A percentile compares a stretch with the other conserved stretches of the same genome.
These are phyloP conservation scores for Elaeis oleifera DNA, from an alignment of 202 grass and related monocot genomes.

Conservation along the genomic window DNA sequence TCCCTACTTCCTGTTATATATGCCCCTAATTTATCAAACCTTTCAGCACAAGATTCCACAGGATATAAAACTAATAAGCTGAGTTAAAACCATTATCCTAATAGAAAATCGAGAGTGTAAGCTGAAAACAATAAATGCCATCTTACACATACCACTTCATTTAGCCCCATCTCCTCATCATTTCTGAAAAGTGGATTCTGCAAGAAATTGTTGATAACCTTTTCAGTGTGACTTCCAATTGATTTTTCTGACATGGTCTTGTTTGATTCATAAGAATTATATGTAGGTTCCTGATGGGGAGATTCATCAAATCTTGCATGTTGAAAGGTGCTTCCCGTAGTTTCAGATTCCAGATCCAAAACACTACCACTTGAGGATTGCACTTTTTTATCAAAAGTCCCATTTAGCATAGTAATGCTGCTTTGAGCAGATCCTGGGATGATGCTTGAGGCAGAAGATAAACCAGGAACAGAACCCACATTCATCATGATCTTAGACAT, in stretches of 20 bases:
- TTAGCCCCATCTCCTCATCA: constrained; percentile 25
- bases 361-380: constrained; percentile 15
- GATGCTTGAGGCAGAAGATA: constrained; percentile 26
- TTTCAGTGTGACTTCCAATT: constrained; percentile 50
- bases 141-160: constrained; percentile 37
- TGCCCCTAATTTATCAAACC: not conserved
- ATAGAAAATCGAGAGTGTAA: no score
- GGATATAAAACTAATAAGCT: no score
- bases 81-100: no score
- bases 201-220: constrained; percentile 67
- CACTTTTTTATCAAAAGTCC: constrained; percentile 13
- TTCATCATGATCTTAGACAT: constrained; percentile 53
- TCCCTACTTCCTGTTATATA: not conserved
- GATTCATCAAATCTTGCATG: constrained; percentile 31
- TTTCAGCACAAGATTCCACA: not conserved
- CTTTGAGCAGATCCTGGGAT: constrained; percentile 22
- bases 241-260: constrained; percentile 26
- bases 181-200: constrained; percentile 59
- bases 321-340: constrained; percentile 16
- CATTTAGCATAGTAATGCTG: not conserved
- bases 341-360: constrained; percentile 34
- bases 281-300: constrained; percentile 27
- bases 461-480: constrained; percentile 33
- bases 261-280: constrained; percentile 25
- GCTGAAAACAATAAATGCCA: no score